A percentile compares a stretch with the other conserved stretches of the same genome.
Evolutionary conservation across 129 eudicot genomes (phyloP).

Genomic region (Cynara cardunculus): DNA sequence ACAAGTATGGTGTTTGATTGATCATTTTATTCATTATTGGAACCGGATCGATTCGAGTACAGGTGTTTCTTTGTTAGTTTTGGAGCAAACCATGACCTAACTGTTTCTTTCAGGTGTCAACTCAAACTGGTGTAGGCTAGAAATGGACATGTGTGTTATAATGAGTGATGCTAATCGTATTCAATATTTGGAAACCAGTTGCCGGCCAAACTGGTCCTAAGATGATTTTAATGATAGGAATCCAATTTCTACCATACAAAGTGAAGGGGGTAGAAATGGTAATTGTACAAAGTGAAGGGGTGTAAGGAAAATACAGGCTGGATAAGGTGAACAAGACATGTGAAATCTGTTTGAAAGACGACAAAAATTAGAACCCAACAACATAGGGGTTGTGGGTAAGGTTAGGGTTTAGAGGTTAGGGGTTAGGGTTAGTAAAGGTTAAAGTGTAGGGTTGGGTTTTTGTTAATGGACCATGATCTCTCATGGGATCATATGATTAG

Average conservation of each 20-base stretch:
- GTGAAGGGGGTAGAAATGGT: neutral
- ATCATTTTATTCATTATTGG: neutral
- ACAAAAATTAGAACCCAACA: conserved; percentile 7
- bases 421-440: neutral
- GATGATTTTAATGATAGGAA: neutral
- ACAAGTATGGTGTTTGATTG: neutral
- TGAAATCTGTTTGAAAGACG: conserved; percentile 20
- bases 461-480: conserved; percentile 1
- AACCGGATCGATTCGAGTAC: neutral
- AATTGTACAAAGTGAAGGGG: conserved; percentile 12
- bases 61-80: neutral
- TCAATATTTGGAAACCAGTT: neutral
- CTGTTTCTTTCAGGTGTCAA: neutral
- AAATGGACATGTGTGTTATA: neutral
- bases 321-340: conserved; percentile 16
- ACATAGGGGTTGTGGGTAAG: neutral
- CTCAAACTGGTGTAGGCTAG: neutral
- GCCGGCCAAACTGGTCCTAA: neutral
- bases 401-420: neutral
- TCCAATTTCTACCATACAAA: neutral
- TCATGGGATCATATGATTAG: neutral
- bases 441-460: conserved; percentile 1
- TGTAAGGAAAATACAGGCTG: neutral
- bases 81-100: neutral
- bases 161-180: neutral